A percentile compares a stretch with the other conserved stretches of the same genome.
These are phyloP conservation scores for Phlegmacium glaucopus DNA, from an alignment of 768 basidiomycete genomes.

Conservation along the genomic window DNA sequence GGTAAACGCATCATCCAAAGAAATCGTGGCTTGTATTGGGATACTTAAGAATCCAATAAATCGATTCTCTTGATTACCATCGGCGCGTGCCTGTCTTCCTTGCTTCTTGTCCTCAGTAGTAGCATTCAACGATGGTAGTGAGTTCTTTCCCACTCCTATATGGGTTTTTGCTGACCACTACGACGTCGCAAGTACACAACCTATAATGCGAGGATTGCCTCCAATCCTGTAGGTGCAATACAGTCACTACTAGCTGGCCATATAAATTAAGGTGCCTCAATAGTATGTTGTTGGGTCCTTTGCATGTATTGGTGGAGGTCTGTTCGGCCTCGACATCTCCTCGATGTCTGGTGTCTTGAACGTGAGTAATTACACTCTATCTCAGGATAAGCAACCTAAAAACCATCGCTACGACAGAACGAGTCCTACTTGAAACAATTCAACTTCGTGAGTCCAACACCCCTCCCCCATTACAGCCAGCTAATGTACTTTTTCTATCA, in stretches of 20 bases:
- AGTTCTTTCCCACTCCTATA: too few relatives aligned
- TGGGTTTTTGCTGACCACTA: too few relatives aligned
- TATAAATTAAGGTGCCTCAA: background rate
- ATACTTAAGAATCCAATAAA: too few relatives aligned
- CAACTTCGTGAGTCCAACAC: slow-evolving; percentile 24
- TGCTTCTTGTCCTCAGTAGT: too few relatives aligned
- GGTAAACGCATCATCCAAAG: too few relatives aligned
- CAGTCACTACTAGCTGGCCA: background rate
- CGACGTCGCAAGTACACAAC: background rate
- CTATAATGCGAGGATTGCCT: background rate
- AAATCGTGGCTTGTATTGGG: too few relatives aligned
- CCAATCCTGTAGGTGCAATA: background rate
- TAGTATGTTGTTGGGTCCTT: slow-evolving; percentile 78
- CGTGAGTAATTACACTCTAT: slow-evolving; percentile 13
- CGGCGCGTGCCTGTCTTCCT: too few relatives aligned
- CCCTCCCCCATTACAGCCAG: too few relatives aligned
- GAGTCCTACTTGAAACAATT: slow-evolving; percentile 34
- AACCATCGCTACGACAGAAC: slow-evolving; percentile 26
- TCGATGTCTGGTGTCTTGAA: slow-evolving; percentile 77
- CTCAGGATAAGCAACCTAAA: background rate
- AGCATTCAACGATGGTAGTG: too few relatives aligned
- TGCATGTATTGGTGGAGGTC: slow-evolving; percentile 77
- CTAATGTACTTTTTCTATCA: background rate
- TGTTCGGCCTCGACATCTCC: slow-evolving; percentile 80
- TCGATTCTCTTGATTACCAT: too few relatives aligned